These are phyloP conservation scores for Fagus sylvatica DNA, from an alignment of 306 rosid species.

Conservation along the genomic window DNA sequence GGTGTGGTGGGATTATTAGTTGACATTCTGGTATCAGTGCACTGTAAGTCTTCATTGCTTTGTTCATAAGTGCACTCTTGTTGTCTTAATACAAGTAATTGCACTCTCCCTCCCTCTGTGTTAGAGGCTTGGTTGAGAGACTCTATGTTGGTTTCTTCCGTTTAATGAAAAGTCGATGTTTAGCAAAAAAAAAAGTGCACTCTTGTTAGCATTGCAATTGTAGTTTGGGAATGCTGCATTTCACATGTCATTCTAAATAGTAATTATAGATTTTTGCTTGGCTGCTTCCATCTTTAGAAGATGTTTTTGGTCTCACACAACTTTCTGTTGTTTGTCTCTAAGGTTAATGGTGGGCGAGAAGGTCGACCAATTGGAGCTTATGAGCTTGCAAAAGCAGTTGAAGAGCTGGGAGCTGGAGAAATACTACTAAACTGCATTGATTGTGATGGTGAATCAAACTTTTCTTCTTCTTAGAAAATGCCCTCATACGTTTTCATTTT, in stretches of 20 bases:
- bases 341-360: slow-evolving; percentile 94
- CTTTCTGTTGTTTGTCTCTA: slow-evolving; percentile 17
- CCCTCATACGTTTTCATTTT: background rate
- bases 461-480: background rate
- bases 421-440: slow-evolving; percentile 95
- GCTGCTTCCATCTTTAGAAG: background rate
- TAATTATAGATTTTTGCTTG: slow-evolving; percentile 9
- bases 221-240: background rate
- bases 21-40: too few relatives aligned
- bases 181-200: too few relatives aligned
- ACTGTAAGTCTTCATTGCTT: slow-evolving; percentile 58
- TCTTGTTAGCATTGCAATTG: background rate
- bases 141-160: too few relatives aligned
- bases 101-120: too few relatives aligned
- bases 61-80: slow-evolving; percentile 3
- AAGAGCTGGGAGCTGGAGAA: slow-evolving; percentile 98
- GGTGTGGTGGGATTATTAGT: too few relatives aligned
- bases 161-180: too few relatives aligned
- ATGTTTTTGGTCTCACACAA: slow-evolving; percentile 1
- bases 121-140: too few relatives aligned
- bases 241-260: background rate
- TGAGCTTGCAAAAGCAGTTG: slow-evolving; percentile 94
- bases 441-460: slow-evolving; percentile 71
- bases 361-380: slow-evolving; percentile 94
- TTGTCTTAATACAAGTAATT: too few relatives aligned